Evolutionary conservation across 2,329 filamentous ascomycete species (phyloP), one percentile per base, ranked within the genome.

Genomic region (Fusarium pininemorale): DNA sequence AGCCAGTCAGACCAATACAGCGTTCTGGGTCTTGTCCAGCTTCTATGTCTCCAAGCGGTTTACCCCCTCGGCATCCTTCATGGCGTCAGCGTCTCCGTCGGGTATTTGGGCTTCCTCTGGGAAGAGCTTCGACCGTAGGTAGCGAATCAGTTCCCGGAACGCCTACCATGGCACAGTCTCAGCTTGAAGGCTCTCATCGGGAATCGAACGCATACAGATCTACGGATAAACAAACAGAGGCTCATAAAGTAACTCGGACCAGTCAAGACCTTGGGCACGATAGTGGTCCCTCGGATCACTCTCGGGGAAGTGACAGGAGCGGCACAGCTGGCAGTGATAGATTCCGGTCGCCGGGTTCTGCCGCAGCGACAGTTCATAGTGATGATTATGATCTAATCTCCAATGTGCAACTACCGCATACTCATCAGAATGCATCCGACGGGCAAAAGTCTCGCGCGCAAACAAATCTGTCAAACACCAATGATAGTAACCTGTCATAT

Each of bases 101-200:
- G 16, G 70, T 73, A 3, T 73, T 83, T 37, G 75, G 71, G 9
- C 56, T 82, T 20, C 81, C 81, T 5, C 24, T 76, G 3, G 83
- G 83, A 10, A 80, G 75, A 63, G 82, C 81, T 12, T 83, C 81
- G 1, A 84, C 83, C 3, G 80, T 84, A 55, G 74, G 73, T 35
- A 81, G 75, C 6, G 38, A 66, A 44, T 80, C 81, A 5, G 26
- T 39, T 12, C 66, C 74, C 20, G 73, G 63, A 30, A 73, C 75
- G 35, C 70, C 73, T 15, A 12, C 41, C 3, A 55, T 28, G 5
- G 55, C 66, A 12, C 59, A 48, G 28, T 37, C 67, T 20, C 60
- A n/a, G 22, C 55, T 55, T 32, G 42, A 56, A 30, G 26, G 12
- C n/a, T 16, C 10, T 22, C 54, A 16, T 22, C 38, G 51, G 35